Evolutionary conservation across 495 filamentous ascomycete genomes (phyloP).

Genomic region (Aspergillus ostianus): DNA sequence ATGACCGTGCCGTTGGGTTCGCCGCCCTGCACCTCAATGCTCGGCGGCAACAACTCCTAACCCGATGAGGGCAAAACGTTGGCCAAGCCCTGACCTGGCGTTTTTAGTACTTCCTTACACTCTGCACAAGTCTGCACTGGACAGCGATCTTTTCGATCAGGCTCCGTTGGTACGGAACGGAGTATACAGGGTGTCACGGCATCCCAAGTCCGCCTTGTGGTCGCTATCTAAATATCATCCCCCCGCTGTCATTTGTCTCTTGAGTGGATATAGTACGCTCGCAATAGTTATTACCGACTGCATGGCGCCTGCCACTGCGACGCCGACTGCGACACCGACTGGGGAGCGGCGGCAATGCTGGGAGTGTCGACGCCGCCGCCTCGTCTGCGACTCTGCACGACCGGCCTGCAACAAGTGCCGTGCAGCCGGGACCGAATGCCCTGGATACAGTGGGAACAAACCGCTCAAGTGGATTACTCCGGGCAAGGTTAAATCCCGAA

Average conservation of each 20-base stretch:
- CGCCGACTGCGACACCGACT: neutral
- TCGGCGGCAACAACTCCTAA: neutral
- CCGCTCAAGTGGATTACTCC: conserved; percentile 28
- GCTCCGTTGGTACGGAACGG: neutral
- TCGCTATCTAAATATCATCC: neutral
- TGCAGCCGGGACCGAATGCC: conserved; percentile 21
- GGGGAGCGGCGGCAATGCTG: conserved; percentile 31
- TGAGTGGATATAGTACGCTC: too few relatives aligned
- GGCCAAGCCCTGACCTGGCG: neutral
- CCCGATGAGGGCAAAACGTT: neutral
- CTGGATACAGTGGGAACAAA: conserved; percentile 21
- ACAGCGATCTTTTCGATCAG: neutral
- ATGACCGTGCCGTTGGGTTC: neutral
- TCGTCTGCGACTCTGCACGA: conserved; percentile 31
- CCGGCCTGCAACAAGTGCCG: conserved; percentile 25
- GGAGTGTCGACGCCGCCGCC: conserved; percentile 36
- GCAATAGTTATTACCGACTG: neutral
- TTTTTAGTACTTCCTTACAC: neutral
- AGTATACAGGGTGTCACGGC: neutral
- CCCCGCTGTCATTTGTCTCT: neutral
- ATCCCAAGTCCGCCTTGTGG: neutral
- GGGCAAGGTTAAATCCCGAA: conserved; percentile 24
- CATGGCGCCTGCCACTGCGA: neutral
- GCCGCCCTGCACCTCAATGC: neutral
- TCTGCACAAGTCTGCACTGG: neutral